Percentiles rank a stretch among this genome's conserved stretches.
Conservation (phyloP, 129 eudicot species). For the Smallanthus sonchifolius region DNA sequence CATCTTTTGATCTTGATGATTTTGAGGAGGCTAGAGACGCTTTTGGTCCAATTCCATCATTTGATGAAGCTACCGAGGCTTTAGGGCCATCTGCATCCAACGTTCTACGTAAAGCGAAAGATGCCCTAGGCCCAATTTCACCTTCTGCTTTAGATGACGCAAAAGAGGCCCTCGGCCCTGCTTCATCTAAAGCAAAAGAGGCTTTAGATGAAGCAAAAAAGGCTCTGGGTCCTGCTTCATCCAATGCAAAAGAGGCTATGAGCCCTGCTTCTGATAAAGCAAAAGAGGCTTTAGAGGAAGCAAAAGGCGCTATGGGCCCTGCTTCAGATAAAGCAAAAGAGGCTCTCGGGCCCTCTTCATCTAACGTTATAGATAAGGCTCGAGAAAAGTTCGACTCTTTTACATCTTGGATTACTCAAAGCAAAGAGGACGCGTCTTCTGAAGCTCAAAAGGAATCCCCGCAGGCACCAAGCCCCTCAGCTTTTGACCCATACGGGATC, state of each 20-base stretch:
- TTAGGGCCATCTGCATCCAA: slow-evolving; percentile 15
- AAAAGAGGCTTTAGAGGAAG: background rate
- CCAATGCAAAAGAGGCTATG: background rate
- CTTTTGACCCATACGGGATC: background rate
- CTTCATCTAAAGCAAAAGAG: background rate
- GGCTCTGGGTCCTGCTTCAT: background rate
- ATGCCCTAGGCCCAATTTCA: slow-evolving; percentile 22
- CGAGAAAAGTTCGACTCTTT: background rate
- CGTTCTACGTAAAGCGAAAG: slow-evolving; percentile 14
- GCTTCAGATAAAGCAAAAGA: slow-evolving; percentile 5
- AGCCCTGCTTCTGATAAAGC: no score
- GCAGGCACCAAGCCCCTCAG: slow-evolving; percentile 10
- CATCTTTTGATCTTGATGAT: slow-evolving; percentile 20
- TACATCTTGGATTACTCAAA: slow-evolving; percentile 17
- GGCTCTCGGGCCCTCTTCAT: background rate
- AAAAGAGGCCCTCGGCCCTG: slow-evolving; percentile 15
- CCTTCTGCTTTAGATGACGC: slow-evolving; percentile 20
- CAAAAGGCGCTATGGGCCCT: slow-evolving; percentile 9
- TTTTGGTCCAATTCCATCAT: slow-evolving; percentile 18
- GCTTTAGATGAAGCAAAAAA: slow-evolving; percentile 15
- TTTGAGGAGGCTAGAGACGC: slow-evolving; percentile 16
- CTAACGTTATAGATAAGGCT: slow-evolving; percentile 8
- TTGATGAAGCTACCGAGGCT: slow-evolving; percentile 19
- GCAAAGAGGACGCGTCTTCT: background rate
- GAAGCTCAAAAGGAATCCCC: background rate